Percentiles rank a stretch among this genome's conserved stretches.
Evolutionary conservation across 2,329 filamentous ascomycete species (phyloP).

Genomic region (Colletotrichum sojae): DNA sequence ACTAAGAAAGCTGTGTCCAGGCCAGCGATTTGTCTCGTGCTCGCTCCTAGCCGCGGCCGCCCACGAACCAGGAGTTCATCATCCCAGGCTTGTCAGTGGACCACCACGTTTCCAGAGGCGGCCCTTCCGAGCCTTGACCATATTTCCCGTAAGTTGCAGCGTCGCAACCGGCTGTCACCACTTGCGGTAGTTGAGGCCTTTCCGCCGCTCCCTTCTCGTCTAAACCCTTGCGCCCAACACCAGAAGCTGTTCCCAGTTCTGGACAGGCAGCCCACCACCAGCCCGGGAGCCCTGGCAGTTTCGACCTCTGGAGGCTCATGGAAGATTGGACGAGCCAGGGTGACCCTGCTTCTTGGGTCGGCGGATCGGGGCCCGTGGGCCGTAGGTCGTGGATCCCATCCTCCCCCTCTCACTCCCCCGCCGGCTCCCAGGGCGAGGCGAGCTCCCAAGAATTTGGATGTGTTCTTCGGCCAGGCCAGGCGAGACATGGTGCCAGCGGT

Average conservation of each 20-base stretch:
- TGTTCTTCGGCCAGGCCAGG: slow-evolving; percentile 22
- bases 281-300: slow-evolving; percentile 30
- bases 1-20: slow-evolving; percentile 7
- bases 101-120: slow-evolving; percentile 26
- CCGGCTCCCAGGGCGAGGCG: not conserved
- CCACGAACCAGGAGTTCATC: slow-evolving; percentile 34
- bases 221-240: slow-evolving; percentile 13
- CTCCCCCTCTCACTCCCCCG: slow-evolving; percentile 6
- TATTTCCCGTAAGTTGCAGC: slow-evolving; percentile 35
- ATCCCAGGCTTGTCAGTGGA: slow-evolving; percentile 18
- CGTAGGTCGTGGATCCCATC: slow-evolving; percentile 3
- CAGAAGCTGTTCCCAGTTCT: slow-evolving; percentile 31
- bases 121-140: slow-evolving; percentile 23
- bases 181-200: slow-evolving; percentile 29
- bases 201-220: slow-evolving; percentile 9
- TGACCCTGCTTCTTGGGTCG: slow-evolving; percentile 32
- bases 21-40: not conserved
- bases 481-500: slow-evolving; percentile 14
- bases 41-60: not conserved
- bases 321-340: slow-evolving; percentile 41
- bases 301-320: slow-evolving; percentile 19
- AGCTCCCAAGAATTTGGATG: slow-evolving; percentile 31
- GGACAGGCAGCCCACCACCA: slow-evolving; percentile 27
- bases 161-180: slow-evolving; percentile 30
- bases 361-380: slow-evolving; percentile 34